A percentile compares a stretch with the other conserved stretches of the same genome.
These are phyloP conservation scores for Bryoerythrophyllum caledonicum DNA, from an alignment of 225 moss, liverwort and hornwort species.

Conservation along the genomic window DNA sequence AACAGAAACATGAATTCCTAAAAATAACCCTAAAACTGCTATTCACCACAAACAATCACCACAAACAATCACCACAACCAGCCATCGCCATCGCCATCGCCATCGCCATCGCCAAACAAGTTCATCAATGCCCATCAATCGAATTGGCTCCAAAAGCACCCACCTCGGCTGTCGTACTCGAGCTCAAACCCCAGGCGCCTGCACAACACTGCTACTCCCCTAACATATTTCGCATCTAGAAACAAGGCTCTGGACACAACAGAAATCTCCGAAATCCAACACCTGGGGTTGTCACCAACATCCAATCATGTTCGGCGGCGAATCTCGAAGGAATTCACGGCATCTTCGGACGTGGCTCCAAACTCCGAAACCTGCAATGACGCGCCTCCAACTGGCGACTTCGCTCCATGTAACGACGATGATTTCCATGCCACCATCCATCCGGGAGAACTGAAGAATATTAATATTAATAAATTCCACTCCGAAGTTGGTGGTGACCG, in stretches of 20 bases:
- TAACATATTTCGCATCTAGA: not conserved
- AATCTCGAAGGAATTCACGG: not conserved
- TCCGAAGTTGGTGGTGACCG: not conserved
- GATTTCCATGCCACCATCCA: not conserved
- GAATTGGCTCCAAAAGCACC: not conserved
- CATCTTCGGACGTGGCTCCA: conserved; percentile 17
- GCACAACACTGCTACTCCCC: not conserved
- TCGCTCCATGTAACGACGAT: not conserved
- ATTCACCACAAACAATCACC: not conserved
- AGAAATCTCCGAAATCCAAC: no score
- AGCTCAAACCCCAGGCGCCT: not conserved
- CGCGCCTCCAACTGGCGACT: not conserved
- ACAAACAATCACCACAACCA: not conserved
- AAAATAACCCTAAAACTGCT: not conserved
- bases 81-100: not conserved
- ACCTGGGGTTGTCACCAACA: not conserved
- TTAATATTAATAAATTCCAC: not conserved
- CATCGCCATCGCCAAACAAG: not conserved
- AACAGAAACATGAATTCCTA: not conserved
- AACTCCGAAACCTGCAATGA: not conserved
- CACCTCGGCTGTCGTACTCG: not conserved
- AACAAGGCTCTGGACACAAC: not conserved
- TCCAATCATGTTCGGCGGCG: not conserved
- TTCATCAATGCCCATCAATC: not conserved
- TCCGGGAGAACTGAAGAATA: not conserved